These are phyloP conservation scores for Hyphopichia buzzinii DNA, from an alignment of 1,139 yeast genomes.

Conservation along the genomic window DNA sequence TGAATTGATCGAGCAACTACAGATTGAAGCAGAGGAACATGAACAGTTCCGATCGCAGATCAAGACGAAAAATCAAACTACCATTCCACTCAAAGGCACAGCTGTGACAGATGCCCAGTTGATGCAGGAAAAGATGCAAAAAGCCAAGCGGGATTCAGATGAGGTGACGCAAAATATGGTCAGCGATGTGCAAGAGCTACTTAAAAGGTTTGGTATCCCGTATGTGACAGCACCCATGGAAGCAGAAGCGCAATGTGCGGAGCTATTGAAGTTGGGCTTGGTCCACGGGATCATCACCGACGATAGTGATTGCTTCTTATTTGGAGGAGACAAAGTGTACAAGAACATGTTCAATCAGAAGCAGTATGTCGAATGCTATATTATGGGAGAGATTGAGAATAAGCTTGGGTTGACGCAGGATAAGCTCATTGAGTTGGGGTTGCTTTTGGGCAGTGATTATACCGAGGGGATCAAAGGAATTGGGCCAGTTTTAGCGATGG, in stretches of 20 bases:
- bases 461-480: slow-evolving; percentile 88
- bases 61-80: slow-evolving; percentile 24
- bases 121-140: slow-evolving; percentile 58
- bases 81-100: slow-evolving; percentile 23
- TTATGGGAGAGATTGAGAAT: slow-evolving; percentile 53
- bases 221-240: slow-evolving; percentile 96
- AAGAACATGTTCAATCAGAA: slow-evolving; percentile 95
- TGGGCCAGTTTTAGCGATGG: slow-evolving; percentile 93
- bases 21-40: slow-evolving; percentile 71
- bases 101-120: slow-evolving; percentile 51
- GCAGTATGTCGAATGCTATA: slow-evolving; percentile 86
- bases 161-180: slow-evolving; percentile 88
- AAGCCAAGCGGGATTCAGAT: slow-evolving; percentile 83
- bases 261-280: slow-evolving; percentile 56
- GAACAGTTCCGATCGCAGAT: slow-evolving; percentile 56
- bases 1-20: slow-evolving; percentile 56
- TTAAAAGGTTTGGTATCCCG: slow-evolving; percentile 88
- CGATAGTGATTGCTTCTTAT: slow-evolving; percentile 93
- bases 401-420: slow-evolving; percentile 65
- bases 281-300: slow-evolving; percentile 97
- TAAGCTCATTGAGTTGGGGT: slow-evolving; percentile 74
- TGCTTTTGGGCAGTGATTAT: slow-evolving; percentile 87
- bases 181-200: slow-evolving; percentile 81
- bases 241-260: slow-evolving; percentile 98
- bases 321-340: slow-evolving; percentile 84